Conservation (phyloP, 352 stramenopile genomes). For the Phytophthora boehmeriae region DNA sequence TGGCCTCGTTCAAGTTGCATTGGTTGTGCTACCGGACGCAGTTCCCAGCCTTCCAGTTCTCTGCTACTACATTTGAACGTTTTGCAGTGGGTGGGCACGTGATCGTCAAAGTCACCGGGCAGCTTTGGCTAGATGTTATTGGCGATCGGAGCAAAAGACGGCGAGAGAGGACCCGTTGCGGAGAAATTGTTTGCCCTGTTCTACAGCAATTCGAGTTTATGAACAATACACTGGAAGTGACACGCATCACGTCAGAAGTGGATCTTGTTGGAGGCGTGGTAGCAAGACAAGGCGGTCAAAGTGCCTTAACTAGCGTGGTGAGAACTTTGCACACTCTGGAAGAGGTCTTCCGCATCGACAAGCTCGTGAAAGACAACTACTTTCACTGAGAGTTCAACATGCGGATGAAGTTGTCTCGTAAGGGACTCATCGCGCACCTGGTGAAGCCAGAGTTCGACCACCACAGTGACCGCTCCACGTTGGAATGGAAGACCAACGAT, state of each 20-base stretch:
- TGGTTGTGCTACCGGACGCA: conserved; percentile 51
- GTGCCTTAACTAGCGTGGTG: conserved; percentile 21
- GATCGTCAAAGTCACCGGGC: conserved; percentile 33
- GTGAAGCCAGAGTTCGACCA: too few relatives aligned
- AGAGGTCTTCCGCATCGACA: conserved; percentile 24
- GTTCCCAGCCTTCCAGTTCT: conserved; percentile 49
- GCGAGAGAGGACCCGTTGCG: conserved; percentile 16
- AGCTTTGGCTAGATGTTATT: conserved; percentile 28
- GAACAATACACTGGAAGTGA: conserved; percentile 18
- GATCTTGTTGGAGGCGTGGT: conserved; percentile 40
- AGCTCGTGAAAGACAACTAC: too few relatives aligned
- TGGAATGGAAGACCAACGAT: too few relatives aligned
- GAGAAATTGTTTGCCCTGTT: conserved; percentile 33
- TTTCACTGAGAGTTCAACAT: too few relatives aligned
- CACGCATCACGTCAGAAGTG: conserved; percentile 53
- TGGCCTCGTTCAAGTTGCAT: conserved; percentile 40
- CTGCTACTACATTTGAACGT: conserved; percentile 31
- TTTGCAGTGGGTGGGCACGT: conserved; percentile 38
- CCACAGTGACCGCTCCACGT: too few relatives aligned
- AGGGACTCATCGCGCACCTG: too few relatives aligned
- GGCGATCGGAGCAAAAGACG: conserved; percentile 5
- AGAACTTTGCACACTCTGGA: conserved; percentile 19
- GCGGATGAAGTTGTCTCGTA: too few relatives aligned
- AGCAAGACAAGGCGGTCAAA: conserved; percentile 16
- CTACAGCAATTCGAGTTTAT: conserved; percentile 57